Evolutionary conservation across 768 basidiomycete genomes (phyloP).

Genomic region (Cubamyces sp.): DNA sequence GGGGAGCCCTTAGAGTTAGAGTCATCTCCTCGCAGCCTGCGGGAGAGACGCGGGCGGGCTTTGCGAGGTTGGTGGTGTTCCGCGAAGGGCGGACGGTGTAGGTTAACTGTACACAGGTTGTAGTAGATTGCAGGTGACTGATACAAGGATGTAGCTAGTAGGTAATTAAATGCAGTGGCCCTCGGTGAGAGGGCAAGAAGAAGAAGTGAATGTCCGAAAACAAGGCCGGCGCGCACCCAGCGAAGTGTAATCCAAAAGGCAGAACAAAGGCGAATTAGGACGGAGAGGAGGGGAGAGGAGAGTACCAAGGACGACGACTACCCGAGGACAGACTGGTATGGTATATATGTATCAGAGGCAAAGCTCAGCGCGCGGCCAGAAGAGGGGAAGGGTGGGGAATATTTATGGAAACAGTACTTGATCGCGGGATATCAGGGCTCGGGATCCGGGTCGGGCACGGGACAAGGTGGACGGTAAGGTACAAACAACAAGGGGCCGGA

Average conservation of each 20-base stretch:
- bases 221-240: neutral
- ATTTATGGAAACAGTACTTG: neutral
- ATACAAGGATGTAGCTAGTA: no score
- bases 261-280: neutral
- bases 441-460: neutral
- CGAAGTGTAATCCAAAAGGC: neutral
- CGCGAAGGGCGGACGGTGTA: no score
- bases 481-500: neutral
- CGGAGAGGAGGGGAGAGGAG: neutral
- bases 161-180: no score
- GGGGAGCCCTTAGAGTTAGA: no score
- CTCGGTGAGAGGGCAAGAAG: no score
- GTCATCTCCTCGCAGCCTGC: no score
- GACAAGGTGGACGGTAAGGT: neutral
- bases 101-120: no score
- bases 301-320: slow-evolving; percentile 23
- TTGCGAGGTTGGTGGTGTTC: no score
- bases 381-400: neutral
- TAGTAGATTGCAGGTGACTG: no score
- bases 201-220: no score
- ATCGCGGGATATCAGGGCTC: neutral
- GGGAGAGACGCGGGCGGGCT: no score
- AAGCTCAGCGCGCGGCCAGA: neutral
- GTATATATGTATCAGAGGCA: slow-evolving; percentile 7
- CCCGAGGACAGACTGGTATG: slow-evolving; percentile 24